phyloP scores from a whole-genome alignment of 495 filamentous ascomycete genomes.

The Rhizodiscina lignyota region DNA sequence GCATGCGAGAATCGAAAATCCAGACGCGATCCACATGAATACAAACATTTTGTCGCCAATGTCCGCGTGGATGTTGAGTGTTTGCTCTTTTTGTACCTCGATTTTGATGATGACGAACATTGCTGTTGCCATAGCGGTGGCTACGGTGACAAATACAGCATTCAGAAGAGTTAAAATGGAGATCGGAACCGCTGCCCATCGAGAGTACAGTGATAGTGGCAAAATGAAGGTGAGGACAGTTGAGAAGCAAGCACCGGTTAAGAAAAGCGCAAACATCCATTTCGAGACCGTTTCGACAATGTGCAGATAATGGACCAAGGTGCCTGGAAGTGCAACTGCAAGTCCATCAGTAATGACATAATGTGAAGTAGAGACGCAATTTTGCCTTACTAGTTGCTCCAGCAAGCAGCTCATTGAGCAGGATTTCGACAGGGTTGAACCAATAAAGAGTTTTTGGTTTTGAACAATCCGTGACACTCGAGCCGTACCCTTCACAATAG shows the following conservation, averaged over 20 bases:
- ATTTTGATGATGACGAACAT: slow-evolving; percentile 66
- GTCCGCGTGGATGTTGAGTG: slow-evolving; percentile 57
- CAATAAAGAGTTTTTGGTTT: slow-evolving; percentile 54
- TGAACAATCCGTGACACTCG: slow-evolving; percentile 61
- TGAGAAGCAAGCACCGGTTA: slow-evolving; percentile 48
- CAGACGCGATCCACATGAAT: slow-evolving; percentile 77
- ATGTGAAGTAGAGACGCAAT: too few relatives aligned
- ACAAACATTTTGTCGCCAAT: slow-evolving; percentile 63
- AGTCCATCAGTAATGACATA: not conserved
- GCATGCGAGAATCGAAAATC: slow-evolving; percentile 47
- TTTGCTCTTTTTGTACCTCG: slow-evolving; percentile 41
- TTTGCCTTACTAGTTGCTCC: slow-evolving; percentile 53
- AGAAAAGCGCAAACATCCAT: slow-evolving; percentile 82
- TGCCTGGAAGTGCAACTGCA: slow-evolving; percentile 56
- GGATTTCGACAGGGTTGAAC: slow-evolving; percentile 77
- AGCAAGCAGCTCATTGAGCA: slow-evolving; percentile 57
- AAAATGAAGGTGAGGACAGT: slow-evolving; percentile 51
- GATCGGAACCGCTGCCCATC: slow-evolving; percentile 37
- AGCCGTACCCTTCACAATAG: slow-evolving; percentile 70
- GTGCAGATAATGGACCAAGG: slow-evolving; percentile 52
- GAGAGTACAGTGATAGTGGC: slow-evolving; percentile 35
- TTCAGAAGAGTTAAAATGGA: slow-evolving; percentile 42
- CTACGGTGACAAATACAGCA: slow-evolving; percentile 50
- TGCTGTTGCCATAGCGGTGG: slow-evolving; percentile 56
- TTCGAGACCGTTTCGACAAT: slow-evolving; percentile 65